Base-by-base conservation (phyloP, 2,329 filamentous ascomycete genomes). In the Fusarium sp. region DNA sequence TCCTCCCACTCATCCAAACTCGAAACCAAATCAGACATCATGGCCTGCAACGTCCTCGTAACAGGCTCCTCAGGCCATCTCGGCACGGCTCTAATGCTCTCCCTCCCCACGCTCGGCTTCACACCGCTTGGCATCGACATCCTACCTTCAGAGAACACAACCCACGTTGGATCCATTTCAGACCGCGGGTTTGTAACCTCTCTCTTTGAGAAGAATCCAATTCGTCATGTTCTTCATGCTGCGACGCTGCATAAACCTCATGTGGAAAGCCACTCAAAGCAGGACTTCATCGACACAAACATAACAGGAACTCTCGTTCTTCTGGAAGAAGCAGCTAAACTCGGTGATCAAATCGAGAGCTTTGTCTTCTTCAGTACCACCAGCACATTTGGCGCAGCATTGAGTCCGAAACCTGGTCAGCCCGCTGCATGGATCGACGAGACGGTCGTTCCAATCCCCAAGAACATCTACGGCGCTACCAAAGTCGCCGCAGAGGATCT, bases 191-290 rank as follows among this genome's bases (percentile, higher is more conserved):
- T 81, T 14, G 54, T 83, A 29, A 43, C 66, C 4, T 63, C 58
- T 4, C 39, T 83, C 11, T 69, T 83, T 40, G 27, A 65, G 1
- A 36, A 70, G 2, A 67, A 79, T 58, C 67, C 75, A 2, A 79
- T 83, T 52, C 68, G 66, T 11, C 80, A 83, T 52, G 68, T 84
- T n/a, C 67, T 84, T 29, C 80, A 84, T 71, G 75, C 79, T 0
- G 82, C 82, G 1, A 81, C 82, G 14, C 78, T 84, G 1, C 82
- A 84, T 75, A 84, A 84, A 45, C 82, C 82, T 1, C 82, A 84
- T 62, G 74, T 84, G 8, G 75, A 71, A n/a, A 81, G 76, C 8
- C 82, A 84, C 71, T 69, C 79, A n/a, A 81, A 80, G 58, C 66
- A 76, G 29, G 76, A 80, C 37, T 84, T 84, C 36, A 55, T 84